Percentiles rank a stretch among this genome's conserved stretches.
Conservation (phyloP, 257 asterid species). For the Coffea eugenioides region DNA sequence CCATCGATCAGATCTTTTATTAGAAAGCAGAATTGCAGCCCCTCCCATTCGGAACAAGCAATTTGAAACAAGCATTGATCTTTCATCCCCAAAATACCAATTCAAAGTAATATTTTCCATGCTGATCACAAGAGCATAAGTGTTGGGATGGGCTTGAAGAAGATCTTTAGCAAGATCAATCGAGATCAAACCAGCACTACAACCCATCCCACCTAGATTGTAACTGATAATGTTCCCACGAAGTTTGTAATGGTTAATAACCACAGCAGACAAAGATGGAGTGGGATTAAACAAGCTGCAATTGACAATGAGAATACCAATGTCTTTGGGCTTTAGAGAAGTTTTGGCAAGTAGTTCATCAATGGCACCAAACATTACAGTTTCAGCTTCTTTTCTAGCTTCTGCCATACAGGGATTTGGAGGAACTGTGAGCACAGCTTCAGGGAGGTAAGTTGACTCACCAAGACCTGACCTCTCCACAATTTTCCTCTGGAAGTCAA, state of each 20-base stretch:
- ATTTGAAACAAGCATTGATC: conserved; percentile 46
- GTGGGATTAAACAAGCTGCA: conserved; percentile 86
- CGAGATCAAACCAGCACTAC: conserved; percentile 80
- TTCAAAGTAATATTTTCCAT: conserved; percentile 80
- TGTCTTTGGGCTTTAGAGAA: conserved; percentile 61
- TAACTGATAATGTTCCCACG: conserved; percentile 67
- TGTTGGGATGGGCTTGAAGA: conserved; percentile 71
- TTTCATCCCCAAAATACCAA: conserved; percentile 79
- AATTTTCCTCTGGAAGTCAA: conserved; percentile 65
- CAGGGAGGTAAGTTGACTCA: conserved; percentile 71
- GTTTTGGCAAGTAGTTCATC: conserved; percentile 72
- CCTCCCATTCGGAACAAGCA: conserved; percentile 50
- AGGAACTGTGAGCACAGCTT: conserved; percentile 61
- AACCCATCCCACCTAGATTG: conserved; percentile 89
- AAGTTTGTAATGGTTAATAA: conserved; percentile 71
- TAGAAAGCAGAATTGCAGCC: conserved; percentile 60
- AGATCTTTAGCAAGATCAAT: conserved; percentile 85
- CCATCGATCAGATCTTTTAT: conserved; percentile 56
- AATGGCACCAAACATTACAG: conserved; percentile 83
- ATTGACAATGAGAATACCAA: conserved; percentile 78
- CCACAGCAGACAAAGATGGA: conserved; percentile 81
- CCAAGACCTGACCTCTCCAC: conserved; percentile 87
- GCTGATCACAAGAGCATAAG: conserved; percentile 69
- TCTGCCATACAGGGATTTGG: conserved; percentile 79
- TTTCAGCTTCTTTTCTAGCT: conserved; percentile 73